phyloP scores from a whole-genome alignment of 192 early-diverging fungal species.

The Gaertneriomyces sp. region DNA sequence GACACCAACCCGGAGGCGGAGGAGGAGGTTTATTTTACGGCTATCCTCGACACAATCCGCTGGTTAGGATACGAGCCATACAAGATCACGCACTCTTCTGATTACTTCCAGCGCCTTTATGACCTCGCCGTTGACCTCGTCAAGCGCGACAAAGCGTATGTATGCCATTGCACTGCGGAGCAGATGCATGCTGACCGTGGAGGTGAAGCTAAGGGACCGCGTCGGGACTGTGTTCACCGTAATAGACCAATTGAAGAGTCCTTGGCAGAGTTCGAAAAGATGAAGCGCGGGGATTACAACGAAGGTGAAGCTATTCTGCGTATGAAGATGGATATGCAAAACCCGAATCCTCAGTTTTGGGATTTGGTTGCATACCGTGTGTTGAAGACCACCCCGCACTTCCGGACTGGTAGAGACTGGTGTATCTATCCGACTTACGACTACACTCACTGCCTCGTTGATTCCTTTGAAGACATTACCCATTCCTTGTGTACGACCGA shows the following conservation, averaged over 20 bases:
- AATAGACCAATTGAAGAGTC: conserved; percentile 91
- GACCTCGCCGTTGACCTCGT: conserved; percentile 92
- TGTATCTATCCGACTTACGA: conserved; percentile 99
- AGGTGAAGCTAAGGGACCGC: conserved; percentile 80
- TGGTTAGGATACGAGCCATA: conserved; percentile 96
- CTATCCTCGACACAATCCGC: conserved; percentile 87
- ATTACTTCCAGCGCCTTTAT: conserved; percentile 95
- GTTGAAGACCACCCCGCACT: conserved; percentile 76
- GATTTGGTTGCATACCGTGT: conserved; percentile 98
- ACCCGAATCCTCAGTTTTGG: conserved; percentile 99
- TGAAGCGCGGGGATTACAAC: conserved; percentile 96
- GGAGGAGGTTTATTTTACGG: conserved; percentile 91
- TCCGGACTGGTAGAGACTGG: conserved; percentile 90
- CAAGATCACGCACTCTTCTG: conserved; percentile 93
- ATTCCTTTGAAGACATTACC: conserved; percentile 99
- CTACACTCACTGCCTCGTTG: conserved; percentile 96
- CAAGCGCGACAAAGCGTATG: conserved; percentile 84
- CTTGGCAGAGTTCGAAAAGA: conserved; percentile 88
- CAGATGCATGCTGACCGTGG: conserved; percentile 91
- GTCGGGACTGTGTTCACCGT: conserved; percentile 86
- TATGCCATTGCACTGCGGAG: conserved; percentile 93
- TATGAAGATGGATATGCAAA: conserved; percentile 99
- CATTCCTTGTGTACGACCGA: conserved; percentile 98
- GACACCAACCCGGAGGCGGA: conserved; percentile 91
- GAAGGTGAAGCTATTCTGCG: conserved; percentile 88